Evolutionary conservation across 2,329 filamentous ascomycete genomes (phyloP), one percentile per base, ranked within the genome.

Genomic region (Trichophyton mentagrophytes): DNA sequence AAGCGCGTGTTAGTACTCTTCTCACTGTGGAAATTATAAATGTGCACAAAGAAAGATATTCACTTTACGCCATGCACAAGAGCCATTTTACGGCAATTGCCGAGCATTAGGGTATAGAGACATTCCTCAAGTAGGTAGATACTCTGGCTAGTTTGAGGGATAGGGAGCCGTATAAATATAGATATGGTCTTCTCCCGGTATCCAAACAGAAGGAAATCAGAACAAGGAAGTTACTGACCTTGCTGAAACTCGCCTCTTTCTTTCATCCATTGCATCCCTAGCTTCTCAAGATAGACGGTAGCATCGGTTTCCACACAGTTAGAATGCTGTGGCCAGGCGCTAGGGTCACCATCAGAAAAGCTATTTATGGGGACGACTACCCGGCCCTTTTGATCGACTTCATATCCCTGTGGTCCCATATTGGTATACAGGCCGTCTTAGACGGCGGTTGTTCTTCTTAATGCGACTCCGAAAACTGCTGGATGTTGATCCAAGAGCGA

Each of bases 221-320:
- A 46, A 8, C 7, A 13, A 22, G 25, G 2, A 1, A 17, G 15
- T 6, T 11, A 67, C 71, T 66, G 63, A 76, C 75, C 73, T 64
- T 64, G 53, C 62, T 70, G 66, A 57, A 64, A 71, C 30, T 77
- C 70, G 1, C 74, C 75, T 9, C 70, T 70, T 25, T 73, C 67
- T 55, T 76, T 65, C 68, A 81, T 73, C 80, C 80, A 83, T 55
- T 73, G 68, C 9, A 67, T 69, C 0, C 72, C 81, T 6, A 82
- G 67, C 58, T 77, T 78, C 30, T 75, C 71, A 0, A 80, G 71
- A 66, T 82, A 82, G 1, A 72, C 63, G 1, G 66, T 70, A 15
- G 61, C 60, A 53, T 78, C 69, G 0, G 73, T 66, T 22, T 70
- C 64, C 2, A 68, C 66, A 60, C 74, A 76, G 1, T 67, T 65